Conservation (phyloP, 352 stramenopile genomes). For the Hyaloperonospora arabidopsidis region DNA sequence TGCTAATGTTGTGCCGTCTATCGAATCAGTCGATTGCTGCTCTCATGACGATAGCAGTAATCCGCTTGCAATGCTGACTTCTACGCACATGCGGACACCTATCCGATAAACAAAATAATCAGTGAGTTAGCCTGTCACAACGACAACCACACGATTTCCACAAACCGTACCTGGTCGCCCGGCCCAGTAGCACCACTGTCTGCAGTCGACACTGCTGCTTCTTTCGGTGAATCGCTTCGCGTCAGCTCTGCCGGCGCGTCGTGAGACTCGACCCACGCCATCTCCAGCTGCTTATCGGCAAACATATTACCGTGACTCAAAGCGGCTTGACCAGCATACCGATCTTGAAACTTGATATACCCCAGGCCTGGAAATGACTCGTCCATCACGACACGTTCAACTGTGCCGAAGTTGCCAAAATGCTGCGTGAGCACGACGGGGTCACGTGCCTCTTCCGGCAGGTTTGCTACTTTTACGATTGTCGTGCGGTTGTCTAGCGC, state of each 20-base stretch:
- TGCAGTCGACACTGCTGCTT: constrained; percentile 14
- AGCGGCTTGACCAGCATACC: constrained; percentile 63
- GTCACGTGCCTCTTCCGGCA: constrained; percentile 70
- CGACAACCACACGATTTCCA: constrained; percentile 13
- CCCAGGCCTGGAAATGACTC: constrained; percentile 30
- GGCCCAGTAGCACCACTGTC: constrained; percentile 2
- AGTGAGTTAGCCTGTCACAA: constrained; percentile 17
- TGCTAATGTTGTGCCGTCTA: constrained; percentile 11
- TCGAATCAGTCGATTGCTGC: constrained; percentile 1
- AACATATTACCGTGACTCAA: constrained; percentile 53
- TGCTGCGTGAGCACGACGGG: constrained; percentile 75
- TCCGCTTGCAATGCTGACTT: constrained; percentile 5
- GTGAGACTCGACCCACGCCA: constrained; percentile 57
- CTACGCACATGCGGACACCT: constrained; percentile 30
- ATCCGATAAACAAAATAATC: constrained; percentile 11
- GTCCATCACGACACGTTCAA: constrained; percentile 71
- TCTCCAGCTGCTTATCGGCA: constrained; percentile 46
- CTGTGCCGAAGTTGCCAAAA: constrained; percentile 78
- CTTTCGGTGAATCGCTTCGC: constrained; percentile 18
- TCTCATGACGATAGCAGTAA: constrained; percentile 7
- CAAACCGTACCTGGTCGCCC: constrained; percentile 25
- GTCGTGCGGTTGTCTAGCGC: constrained; percentile 81
- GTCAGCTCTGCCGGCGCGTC: constrained; percentile 44
- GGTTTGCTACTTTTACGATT: constrained; percentile 68
- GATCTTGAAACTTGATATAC: constrained; percentile 83